Conservation (phyloP, 768 basidiomycete genomes). For the Trametes gibbosa region DNA sequence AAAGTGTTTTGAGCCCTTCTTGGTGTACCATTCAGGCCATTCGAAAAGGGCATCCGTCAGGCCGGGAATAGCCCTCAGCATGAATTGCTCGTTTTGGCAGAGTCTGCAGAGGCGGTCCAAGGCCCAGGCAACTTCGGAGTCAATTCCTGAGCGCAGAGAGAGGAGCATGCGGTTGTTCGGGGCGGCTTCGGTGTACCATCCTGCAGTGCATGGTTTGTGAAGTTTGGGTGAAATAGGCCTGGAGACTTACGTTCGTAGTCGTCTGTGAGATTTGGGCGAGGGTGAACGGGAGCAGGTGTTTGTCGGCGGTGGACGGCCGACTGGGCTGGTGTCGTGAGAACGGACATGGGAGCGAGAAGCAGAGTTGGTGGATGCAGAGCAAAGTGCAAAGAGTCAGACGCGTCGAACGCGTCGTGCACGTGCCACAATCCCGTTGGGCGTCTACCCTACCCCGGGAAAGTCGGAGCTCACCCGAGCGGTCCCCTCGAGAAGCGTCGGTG, state of each 20-base stretch:
- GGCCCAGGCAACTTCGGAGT: conserved; percentile 84
- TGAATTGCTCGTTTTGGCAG: conserved; percentile 76
- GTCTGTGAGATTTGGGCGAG: conserved; percentile 46
- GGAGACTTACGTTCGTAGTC: conserved; percentile 67
- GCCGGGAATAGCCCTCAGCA: conserved; percentile 69
- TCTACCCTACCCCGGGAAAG: not conserved
- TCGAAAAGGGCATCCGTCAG: conserved; percentile 81
- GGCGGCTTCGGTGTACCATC: conserved; percentile 82
- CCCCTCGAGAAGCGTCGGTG: not conserved
- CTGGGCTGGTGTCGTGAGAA: not conserved
- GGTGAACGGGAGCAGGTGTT: conserved; percentile 36
- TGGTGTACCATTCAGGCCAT: conserved; percentile 84
- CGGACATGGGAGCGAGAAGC: not conserved
- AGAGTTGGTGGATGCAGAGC: not conserved
- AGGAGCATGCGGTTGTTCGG: conserved; percentile 89
- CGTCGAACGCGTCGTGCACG: conserved; percentile 19
- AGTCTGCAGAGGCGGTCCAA: conserved; percentile 81
- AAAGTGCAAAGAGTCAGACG: not conserved
- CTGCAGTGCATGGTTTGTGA: conserved; percentile 33
- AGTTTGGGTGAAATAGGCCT: not conserved
- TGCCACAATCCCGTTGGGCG: conserved; percentile 8
- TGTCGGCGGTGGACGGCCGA: conserved; percentile 13
- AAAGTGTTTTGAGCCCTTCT: conserved; percentile 50
- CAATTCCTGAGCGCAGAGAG: conserved; percentile 79
- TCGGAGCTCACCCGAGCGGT: not conserved